Percentiles rank a stretch among this genome's conserved stretches.
These are phyloP conservation scores for Luzula sylvatica DNA, from an alignment of 176 grass and related monocot genomes.

Conservation along the genomic window DNA sequence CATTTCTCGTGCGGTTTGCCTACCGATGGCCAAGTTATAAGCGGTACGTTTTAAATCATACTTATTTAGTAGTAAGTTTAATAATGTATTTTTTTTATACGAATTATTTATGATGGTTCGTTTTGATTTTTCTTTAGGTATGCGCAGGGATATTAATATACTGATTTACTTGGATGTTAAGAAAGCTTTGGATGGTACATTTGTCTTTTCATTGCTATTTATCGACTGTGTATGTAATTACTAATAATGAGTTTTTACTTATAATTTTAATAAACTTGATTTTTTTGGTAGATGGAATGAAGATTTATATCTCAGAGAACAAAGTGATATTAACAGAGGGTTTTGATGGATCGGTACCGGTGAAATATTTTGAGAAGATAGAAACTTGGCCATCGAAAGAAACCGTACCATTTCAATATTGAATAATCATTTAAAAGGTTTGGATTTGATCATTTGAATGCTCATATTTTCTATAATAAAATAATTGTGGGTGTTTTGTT, in stretches of 20 bases:
- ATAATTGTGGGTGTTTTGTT: too few relatives aligned
- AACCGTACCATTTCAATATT: conserved; percentile 35
- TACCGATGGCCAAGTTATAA: conserved; percentile 52
- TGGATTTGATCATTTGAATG: too few relatives aligned
- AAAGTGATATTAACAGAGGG: conserved; percentile 75
- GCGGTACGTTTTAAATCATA: conserved; percentile 40
- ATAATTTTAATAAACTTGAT: too few relatives aligned
- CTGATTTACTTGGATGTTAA: conserved; percentile 77
- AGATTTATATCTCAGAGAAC: conserved; percentile 69
- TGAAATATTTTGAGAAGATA: conserved; percentile 66
- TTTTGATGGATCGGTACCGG: conserved; percentile 47
- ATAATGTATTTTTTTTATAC: conserved; percentile 1
- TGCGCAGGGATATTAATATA: conserved; percentile 55
- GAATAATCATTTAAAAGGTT: not conserved
- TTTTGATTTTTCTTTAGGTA: conserved; percentile 33
- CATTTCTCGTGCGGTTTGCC: conserved; percentile 90
- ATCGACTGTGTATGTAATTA: not conserved
- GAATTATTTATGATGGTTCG: not conserved
- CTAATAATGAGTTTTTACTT: not conserved
- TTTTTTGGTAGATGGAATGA: conserved; percentile 52
- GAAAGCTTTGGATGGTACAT: conserved; percentile 62
- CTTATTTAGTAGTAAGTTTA: conserved; percentile 8
- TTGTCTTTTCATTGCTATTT: not conserved
- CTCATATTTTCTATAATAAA: too few relatives aligned
- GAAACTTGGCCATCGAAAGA: conserved; percentile 63